These are phyloP conservation scores for Plasmodium vivax DNA, from an alignment of 169 alveolate genomes.

Conservation along the genomic window DNA sequence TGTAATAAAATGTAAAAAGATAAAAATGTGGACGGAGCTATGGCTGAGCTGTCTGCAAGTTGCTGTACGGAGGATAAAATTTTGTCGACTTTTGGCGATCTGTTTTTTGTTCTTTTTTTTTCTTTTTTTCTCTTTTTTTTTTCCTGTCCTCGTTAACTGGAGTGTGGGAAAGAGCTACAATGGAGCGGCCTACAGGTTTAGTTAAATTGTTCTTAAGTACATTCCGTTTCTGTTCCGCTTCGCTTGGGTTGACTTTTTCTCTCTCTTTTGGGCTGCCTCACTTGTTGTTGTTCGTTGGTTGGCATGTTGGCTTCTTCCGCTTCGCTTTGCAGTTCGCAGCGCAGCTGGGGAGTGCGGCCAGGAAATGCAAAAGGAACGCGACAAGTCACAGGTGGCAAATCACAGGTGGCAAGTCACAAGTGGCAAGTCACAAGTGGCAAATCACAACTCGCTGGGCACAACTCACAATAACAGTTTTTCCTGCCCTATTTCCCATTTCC, in stretches of 20 bases:
- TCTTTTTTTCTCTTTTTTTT: conserved; percentile 4
- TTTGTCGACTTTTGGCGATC: neutral
- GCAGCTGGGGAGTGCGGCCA: neutral
- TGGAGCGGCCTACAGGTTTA: neutral
- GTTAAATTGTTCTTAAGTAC: neutral
- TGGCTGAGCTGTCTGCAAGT: neutral
- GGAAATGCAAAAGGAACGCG: neutral
- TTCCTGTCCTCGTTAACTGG: neutral
- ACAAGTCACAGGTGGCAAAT: neutral
- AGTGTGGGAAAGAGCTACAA: neutral
- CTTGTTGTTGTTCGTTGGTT: neutral
- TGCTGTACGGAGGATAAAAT: neutral
- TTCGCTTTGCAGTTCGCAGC: neutral
- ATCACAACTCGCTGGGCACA: neutral
- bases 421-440: neutral
- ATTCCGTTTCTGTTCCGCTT: neutral
- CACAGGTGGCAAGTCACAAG: neutral
- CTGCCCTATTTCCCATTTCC: neutral
- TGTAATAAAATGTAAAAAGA: conserved; percentile 17
- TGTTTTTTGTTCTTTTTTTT: neutral
- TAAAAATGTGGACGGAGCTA: neutral
- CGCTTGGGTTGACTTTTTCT: neutral
- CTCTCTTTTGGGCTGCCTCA: neutral
- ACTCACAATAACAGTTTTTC: neutral
- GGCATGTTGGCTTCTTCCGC: neutral